Base-by-base conservation (phyloP, 352 stramenopile genomes). In the Phytophthora tentaculata region DNA sequence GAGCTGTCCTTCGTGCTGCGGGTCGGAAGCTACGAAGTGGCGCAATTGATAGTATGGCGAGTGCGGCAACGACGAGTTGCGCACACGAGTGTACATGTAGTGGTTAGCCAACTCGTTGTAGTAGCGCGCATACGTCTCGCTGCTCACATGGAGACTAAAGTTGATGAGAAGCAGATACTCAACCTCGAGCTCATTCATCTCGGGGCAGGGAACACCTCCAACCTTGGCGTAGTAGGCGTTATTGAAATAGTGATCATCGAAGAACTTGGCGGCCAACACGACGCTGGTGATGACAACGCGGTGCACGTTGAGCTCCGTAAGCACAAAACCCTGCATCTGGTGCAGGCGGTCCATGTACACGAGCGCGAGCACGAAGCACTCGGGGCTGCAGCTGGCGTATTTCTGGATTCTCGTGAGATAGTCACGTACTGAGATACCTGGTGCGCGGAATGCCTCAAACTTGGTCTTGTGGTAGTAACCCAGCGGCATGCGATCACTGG, bases 241-340 rank as follows among this genome's bases (percentile, higher is more conserved):
- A 73, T 99, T 99, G 77, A 98, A 99, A 83, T 99, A 99, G 48
- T 98, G 95, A 85, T 99, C 98, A 76, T 99, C 98, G 68, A 99
- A 99, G 79, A 99, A 99, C 82, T 99, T 99, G 62, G 98, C 97
- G 6, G 97, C 97, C 8, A 99, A 74, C 64, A 99, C 95, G 61
- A 99, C 84, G 47, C 93, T 92, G 52, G 97, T 99, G 74, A 99
- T 99, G 45, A 99, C 81, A 5, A 99, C 94, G 47, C 97, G 95
- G 71, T 99, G 97, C 26, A 99, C 96, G 71, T 99, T 99, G 13
- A 99, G 84, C 32, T 97, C 89, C 17, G 97, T 99, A 20, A 99
- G 81, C 19, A 98, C 81, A 61, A 99, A 98, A 54, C 96, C 95
- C 67, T 98, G 97, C 62, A 96, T 79, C 75, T 99, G 95, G 65